Evolutionary conservation across 2,329 filamentous ascomycete genomes (phyloP).

Genomic region (Coniochaeta sp.): DNA sequence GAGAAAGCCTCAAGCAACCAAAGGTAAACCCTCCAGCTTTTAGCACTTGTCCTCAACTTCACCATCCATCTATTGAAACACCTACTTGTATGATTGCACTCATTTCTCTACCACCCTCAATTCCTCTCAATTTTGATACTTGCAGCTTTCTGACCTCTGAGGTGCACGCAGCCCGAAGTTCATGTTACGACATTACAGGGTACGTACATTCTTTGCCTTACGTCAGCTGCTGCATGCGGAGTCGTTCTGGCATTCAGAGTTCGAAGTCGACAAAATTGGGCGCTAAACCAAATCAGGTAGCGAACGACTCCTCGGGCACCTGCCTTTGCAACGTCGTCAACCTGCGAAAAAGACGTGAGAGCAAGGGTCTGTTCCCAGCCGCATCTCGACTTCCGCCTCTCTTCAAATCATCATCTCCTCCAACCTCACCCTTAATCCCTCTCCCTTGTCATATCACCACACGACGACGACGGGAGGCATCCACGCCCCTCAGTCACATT

Average conservation of each 20-base stretch:
- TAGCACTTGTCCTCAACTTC: no score
- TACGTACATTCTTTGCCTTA: neutral
- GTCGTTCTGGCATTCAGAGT: neutral
- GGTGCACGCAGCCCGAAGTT: no score
- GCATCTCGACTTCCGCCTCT: conserved; percentile 2
- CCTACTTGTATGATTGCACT: no score
- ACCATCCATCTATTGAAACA: no score
- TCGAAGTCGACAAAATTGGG: neutral
- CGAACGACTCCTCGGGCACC: neutral
- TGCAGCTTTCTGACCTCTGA: no score
- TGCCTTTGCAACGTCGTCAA: conserved; percentile 3
- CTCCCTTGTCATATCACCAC: neutral
- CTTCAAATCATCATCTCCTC: conserved; percentile 1
- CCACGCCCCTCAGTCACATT: neutral
- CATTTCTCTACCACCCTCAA: no score
- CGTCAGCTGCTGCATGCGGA: neutral
- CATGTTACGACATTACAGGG: no score
- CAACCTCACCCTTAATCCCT: neutral
- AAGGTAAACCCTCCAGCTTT: no score
- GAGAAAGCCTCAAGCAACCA: no score
- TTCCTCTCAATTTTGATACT: no score
- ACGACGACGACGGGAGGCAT: neutral
- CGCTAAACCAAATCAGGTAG: neutral
- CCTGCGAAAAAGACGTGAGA: neutral
- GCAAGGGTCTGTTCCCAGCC: neutral